Conservation (phyloP, 2,329 filamentous ascomycete species). For the Lasiodiplodia gonubiensis region DNA sequence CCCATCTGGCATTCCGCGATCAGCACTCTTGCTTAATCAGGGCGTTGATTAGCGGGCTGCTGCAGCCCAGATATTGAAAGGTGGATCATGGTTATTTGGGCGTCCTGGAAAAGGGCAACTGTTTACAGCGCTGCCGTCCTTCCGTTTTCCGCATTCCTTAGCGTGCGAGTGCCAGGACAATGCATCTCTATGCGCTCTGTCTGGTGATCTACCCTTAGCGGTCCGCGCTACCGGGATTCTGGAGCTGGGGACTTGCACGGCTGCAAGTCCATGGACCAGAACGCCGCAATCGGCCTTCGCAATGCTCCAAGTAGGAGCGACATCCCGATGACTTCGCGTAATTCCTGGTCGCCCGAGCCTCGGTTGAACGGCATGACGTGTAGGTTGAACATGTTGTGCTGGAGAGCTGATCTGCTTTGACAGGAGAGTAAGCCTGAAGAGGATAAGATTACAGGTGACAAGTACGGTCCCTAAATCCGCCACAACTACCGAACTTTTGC, state of each 20-base stretch:
- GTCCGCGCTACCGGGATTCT: neutral
- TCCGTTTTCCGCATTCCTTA: slow-evolving; percentile 12
- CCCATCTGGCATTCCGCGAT: slow-evolving; percentile 1
- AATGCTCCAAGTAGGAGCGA: neutral
- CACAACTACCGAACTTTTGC: too few species aligned
- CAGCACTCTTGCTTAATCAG: neutral
- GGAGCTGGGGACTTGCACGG: neutral
- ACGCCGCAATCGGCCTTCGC: neutral
- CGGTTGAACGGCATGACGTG: neutral
- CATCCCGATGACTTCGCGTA: neutral
- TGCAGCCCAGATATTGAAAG: neutral
- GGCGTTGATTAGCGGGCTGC: neutral
- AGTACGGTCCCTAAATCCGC: too few species aligned
- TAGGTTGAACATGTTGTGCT: neutral
- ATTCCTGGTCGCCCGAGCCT: neutral
- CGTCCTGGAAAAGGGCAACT: neutral
- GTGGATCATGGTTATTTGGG: neutral
- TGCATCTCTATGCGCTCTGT: neutral
- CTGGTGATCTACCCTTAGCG: neutral
- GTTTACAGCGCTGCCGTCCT: slow-evolving; percentile 5
- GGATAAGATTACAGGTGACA: too few species aligned
- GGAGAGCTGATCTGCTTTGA: neutral
- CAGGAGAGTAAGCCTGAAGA: too few species aligned
- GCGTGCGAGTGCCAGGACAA: neutral
- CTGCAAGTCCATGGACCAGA: neutral